phyloP scores from a whole-genome alignment of 2,329 filamentous ascomycete species.

The Rhinocladiella similis region DNA sequence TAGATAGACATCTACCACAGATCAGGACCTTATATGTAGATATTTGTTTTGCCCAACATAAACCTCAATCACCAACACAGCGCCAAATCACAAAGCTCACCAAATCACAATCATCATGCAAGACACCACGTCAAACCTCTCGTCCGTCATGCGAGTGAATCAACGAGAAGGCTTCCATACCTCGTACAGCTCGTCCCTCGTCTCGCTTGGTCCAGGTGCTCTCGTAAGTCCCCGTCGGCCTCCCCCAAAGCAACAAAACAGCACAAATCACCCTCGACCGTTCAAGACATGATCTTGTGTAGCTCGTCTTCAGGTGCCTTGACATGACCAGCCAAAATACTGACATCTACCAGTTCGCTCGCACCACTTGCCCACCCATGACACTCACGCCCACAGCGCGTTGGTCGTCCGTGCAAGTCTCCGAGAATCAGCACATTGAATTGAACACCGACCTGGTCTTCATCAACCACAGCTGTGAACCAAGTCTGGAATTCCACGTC shows the following conservation, averaged over 20 bases:
- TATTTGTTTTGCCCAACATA: no score
- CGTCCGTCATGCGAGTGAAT: conserved; percentile 18
- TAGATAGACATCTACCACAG: no score
- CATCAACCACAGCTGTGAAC: conserved; percentile 58
- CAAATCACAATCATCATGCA: no score
- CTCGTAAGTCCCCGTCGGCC: conserved; percentile 2
- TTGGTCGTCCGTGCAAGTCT: conserved; percentile 47
- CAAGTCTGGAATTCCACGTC: conserved; percentile 57
- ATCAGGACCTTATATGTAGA: no score
- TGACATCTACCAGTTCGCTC: conserved; percentile 1
- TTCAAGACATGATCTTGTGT: no score
- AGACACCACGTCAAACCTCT: no score
- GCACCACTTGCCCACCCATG: conserved; percentile 15
- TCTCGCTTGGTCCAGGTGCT: conserved; percentile 11
- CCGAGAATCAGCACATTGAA: conserved; percentile 52
- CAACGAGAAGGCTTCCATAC: conserved; percentile 14
- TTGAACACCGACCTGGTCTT: conserved; percentile 58
- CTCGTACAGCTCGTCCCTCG: conserved; percentile 13
- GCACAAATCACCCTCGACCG: no score
- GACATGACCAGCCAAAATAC: no score
- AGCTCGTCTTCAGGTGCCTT: no score
- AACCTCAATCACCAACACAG: no score
- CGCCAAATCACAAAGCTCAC: no score
- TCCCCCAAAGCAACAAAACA: no score
- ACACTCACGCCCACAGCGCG: conserved; percentile 19